phyloP scores from a whole-genome alignment of 1,284 basidiomycete species.

The Ceratobasidium sp. region DNA sequence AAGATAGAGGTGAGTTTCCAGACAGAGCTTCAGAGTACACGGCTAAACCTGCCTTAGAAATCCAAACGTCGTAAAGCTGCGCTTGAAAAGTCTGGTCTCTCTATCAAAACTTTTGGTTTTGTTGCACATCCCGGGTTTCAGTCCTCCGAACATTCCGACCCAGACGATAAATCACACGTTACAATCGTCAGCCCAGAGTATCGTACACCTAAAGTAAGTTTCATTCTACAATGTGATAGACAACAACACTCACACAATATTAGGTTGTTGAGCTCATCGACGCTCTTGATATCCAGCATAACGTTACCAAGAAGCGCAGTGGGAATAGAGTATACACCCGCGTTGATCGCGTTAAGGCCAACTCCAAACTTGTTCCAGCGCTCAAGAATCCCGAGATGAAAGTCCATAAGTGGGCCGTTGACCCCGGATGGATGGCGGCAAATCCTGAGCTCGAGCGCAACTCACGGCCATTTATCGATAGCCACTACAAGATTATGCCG shows the following conservation, averaged over 20 bases:
- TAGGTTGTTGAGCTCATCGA: background rate
- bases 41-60: background rate
- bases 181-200: background rate
- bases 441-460: background rate
- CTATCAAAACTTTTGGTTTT: background rate
- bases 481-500: background rate
- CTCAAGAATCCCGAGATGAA: background rate
- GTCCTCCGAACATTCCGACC: slow-evolving; percentile 17
- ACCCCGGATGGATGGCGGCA: background rate
- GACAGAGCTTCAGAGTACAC: background rate
- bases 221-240: background rate
- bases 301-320: background rate
- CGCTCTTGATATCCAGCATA: background rate
- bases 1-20: background rate
- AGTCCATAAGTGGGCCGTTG: background rate
- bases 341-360: background rate
- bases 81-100: background rate
- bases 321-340: background rate
- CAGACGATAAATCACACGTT: background rate
- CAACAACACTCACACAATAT: background rate
- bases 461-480: slow-evolving; percentile 3
- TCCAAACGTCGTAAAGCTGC: background rate
- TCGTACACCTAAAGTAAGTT: background rate
- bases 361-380: background rate
- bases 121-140: background rate